Base-by-base conservation (phyloP, 495 filamentous ascomycete genomes). In the Glarea lozoyensis region DNA sequence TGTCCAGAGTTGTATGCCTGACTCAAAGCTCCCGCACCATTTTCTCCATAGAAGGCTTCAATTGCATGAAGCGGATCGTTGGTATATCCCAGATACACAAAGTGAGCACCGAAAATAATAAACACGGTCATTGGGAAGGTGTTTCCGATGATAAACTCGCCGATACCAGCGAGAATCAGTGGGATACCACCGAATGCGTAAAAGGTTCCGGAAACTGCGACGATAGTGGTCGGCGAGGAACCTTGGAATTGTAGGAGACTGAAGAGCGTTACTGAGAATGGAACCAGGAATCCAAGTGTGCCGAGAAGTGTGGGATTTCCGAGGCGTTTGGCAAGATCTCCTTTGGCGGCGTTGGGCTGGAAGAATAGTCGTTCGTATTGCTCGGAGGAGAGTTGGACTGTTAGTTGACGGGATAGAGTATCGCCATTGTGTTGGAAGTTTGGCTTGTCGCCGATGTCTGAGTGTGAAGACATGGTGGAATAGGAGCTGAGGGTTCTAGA, bases 101-200 rank as follows among this genome's bases (percentile, higher is more conserved):
- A 68, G 66, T 70, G 68, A 51, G 73, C 55, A 45, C 76, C 66
- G 49, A 72, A 76, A 16, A 64, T 64, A 17, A 60, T 60, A 55
- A 82, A 86, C 11, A 86, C 70, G 22, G 79, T 78, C 25, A 72
- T 76, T 0, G 79, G 73, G 50, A 85, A 86, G 1, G 81, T 84
- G 57, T 85, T 84, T 13, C 80, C 80, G 7, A 84, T 60, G 49
- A 84, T 68, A 64, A 76, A 82, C 53, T 85, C 81, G n/a, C 78
- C 69, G 31, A 84, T 50, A 11, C 65, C 68, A 6, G 75, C 76
- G 0, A 83, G 42, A 24, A 78, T 60, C 64, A 83, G 76, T 1
- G 82, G 65, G 21, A 84, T 52, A 9, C 79, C 81, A 24, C 81
- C 81, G 47, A 81, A 79, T 66, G 79, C 80, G 60, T 76, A 74